These are phyloP conservation scores for Dimocarpus longan DNA, from an alignment of 345 rosid species.

Conservation along the genomic window DNA sequence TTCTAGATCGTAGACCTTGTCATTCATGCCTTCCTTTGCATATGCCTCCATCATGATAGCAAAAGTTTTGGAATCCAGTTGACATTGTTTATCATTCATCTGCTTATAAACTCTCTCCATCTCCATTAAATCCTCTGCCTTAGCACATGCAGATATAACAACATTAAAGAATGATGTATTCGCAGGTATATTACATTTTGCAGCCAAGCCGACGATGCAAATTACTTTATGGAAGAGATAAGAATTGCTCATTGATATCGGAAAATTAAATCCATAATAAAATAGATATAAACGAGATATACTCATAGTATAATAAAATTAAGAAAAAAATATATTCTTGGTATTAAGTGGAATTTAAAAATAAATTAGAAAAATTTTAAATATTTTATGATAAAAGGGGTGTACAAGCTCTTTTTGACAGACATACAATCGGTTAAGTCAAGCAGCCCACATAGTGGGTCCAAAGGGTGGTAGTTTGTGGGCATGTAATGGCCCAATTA, in stretches of 20 bases:
- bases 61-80: conserved; percentile 58
- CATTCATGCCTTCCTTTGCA: conserved; percentile 34
- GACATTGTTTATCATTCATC: conserved; percentile 76
- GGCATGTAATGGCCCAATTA: background rate
- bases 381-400: background rate
- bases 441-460: background rate
- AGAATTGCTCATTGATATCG: too few relatives aligned
- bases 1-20: conserved; percentile 55
- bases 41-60: conserved; percentile 74
- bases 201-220: conserved; percentile 66
- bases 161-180: conserved; percentile 68
- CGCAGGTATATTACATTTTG: conserved; percentile 75
- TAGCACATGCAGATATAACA: conserved; percentile 72
- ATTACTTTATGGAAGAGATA: conserved; percentile 74
- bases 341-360: too few relatives aligned
- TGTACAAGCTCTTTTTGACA: background rate
- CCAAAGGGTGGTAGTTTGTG: background rate
- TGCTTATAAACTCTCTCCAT: conserved; percentile 82
- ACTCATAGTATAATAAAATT: too few relatives aligned
- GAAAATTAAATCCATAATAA: too few relatives aligned
- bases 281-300: too few relatives aligned
- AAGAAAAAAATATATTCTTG: too few relatives aligned
- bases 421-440: background rate
- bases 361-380: too few relatives aligned
- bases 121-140: conserved; percentile 81